A percentile compares a stretch with the other conserved stretches of the same genome.
Conservation (phyloP, 2,329 filamentous ascomycete genomes). For the Raffaelea arxii region DNA sequence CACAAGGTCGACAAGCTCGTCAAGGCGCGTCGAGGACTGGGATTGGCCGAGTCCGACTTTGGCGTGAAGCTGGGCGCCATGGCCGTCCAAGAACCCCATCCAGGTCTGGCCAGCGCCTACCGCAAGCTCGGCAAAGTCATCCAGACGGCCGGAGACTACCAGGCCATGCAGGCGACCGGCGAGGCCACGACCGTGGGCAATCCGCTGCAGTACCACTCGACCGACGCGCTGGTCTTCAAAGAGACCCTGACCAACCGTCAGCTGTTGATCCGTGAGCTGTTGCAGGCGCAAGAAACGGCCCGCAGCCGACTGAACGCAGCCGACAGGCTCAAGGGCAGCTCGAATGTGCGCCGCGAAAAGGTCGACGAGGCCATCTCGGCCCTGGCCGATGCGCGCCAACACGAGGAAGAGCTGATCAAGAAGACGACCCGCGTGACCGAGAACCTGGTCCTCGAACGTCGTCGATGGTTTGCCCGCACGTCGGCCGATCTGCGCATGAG, state of each 20-base stretch:
- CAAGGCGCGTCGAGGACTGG: slow-evolving; percentile 74
- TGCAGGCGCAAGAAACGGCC: slow-evolving; percentile 81
- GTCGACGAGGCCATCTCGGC: slow-evolving; percentile 94
- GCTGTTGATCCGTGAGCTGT: slow-evolving; percentile 84
- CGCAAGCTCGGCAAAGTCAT: slow-evolving; percentile 90
- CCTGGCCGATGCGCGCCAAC: slow-evolving; percentile 75
- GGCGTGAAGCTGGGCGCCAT: slow-evolving; percentile 82
- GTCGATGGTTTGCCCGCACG: slow-evolving; percentile 84
- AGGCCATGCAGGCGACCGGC: slow-evolving; percentile 91
- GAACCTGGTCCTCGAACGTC: slow-evolving; percentile 80
- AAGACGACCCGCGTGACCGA: slow-evolving; percentile 85
- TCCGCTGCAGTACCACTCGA: slow-evolving; percentile 87
- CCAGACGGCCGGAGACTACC: slow-evolving; percentile 88
- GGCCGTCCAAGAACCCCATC: slow-evolving; percentile 82
- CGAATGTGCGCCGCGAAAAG: slow-evolving; percentile 84
- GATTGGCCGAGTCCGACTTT: slow-evolving; percentile 84
- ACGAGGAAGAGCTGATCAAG: slow-evolving; percentile 70
- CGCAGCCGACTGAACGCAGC: slow-evolving; percentile 76
- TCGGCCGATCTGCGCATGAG: slow-evolving; percentile 72
- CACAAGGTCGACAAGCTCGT: slow-evolving; percentile 95
- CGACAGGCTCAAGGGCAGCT: slow-evolving; percentile 77
- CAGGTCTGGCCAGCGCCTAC: slow-evolving; percentile 80
- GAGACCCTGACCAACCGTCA: slow-evolving; percentile 96
- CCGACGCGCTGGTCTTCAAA: slow-evolving; percentile 95
- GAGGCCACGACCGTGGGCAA: slow-evolving; percentile 93